phyloP scores from a whole-genome alignment of 768 basidiomycete genomes.

The Suillus decipiens region DNA sequence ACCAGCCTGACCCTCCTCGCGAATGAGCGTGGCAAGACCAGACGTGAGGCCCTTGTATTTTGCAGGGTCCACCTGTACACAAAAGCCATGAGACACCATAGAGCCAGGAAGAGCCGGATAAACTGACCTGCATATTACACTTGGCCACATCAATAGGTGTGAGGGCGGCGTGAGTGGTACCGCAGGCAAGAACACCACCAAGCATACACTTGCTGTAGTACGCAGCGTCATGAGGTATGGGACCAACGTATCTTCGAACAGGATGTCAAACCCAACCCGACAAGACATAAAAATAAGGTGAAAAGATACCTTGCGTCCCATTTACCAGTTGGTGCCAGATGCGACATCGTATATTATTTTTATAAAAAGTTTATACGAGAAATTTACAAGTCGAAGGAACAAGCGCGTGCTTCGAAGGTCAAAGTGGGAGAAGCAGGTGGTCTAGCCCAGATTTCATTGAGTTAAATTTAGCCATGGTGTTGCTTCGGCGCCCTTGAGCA shows the following conservation, averaged over 20 bases:
- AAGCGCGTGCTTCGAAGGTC: not conserved
- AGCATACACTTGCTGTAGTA: conserved; percentile 90
- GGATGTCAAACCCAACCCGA: conserved; percentile 9
- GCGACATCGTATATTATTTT: conserved; percentile 47
- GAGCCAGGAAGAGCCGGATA: not conserved
- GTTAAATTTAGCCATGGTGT: not conserved
- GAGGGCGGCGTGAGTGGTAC: conserved; percentile 85
- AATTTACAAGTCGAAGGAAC: not conserved
- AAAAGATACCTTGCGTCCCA: conserved; percentile 70
- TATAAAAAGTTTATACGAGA: conserved; percentile 8
- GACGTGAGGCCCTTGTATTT: conserved; percentile 73
- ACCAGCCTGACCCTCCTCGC: conserved; percentile 81
- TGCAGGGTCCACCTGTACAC: conserved; percentile 63
- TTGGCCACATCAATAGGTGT: conserved; percentile 88
- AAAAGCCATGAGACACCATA: not conserved
- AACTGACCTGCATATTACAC: conserved; percentile 85
- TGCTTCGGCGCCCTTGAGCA: not conserved
- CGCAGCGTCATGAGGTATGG: conserved; percentile 70
- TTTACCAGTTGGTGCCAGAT: conserved; percentile 52
- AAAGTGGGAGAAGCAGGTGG: not conserved
- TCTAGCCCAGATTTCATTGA: not conserved
- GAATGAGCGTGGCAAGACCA: conserved; percentile 63
- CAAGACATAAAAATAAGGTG: not conserved
- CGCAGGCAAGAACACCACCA: conserved; percentile 85
- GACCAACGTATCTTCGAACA: conserved; percentile 56